Evolutionary conservation across 2,329 filamentous ascomycete species (phyloP), one percentile per base, ranked within the genome.

Genomic region (Myriangium duriaei): DNA sequence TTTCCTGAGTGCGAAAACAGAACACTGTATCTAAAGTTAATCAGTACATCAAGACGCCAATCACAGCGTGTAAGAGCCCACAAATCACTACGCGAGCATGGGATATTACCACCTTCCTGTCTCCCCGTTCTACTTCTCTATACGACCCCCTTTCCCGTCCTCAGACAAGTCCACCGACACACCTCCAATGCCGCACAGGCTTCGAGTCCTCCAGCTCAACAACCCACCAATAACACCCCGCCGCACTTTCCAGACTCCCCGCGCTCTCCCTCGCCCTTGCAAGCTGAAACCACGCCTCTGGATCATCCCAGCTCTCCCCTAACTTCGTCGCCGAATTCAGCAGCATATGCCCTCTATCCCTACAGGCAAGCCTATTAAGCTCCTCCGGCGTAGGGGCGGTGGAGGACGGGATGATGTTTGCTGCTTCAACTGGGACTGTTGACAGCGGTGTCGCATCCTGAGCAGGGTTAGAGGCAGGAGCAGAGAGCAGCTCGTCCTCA

Each of bases 211-310:
- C 91, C 18, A 98, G 67, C 60, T 95, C 86, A 10, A 98, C 82
- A 50, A 87, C 93, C 86, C 88, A 96, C 91, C 91, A 96, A 5
- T 96, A 69, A 32, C 87, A 85, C 49, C 91, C 81, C 62, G 87
- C 92, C 11, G 91, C 81, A 64, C 88, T 93, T 26, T 91, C 82
- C 2, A 75, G 60, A 62, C 94, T 83, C 0, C 81, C 82, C 41
- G 83, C 82, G 54, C 86, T 76, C 59, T 98, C 91, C 52, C 95
- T 83, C 7, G 84, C 86, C 45, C 85, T 70, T 1, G 86, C 83
- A 21, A 98, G 71, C 4, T 81, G 74, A 52, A 85, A 88, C 91
- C 91, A 98, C 4, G 88, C 91, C 55, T 96, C 91, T 0, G 83
- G 78, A 55, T 80, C 74, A 58, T 95, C 88, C 91, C 91, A 98